Evolutionary conservation across 768 basidiomycete species (phyloP), one percentile per base, ranked within the genome.

Genomic region (Suillus paluster): DNA sequence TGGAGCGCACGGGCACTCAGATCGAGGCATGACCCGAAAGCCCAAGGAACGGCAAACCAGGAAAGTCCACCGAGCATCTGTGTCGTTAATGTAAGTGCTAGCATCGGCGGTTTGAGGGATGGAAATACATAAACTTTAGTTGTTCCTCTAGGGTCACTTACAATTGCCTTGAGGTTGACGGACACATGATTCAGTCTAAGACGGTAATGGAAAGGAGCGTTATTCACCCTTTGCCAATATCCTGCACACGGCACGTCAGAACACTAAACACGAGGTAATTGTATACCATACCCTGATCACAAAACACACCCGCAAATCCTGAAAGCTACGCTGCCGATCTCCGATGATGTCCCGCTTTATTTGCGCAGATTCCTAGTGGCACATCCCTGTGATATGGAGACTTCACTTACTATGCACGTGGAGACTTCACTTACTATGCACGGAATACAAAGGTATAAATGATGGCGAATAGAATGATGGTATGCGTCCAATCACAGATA

Each of bases 301-400:
- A 78, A 59, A 77, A 77, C 0, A 75, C 69, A 4, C 75, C 75
- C 4, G 76, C 64, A 55, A 78, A 78, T 17, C 75, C 70, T 15
- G 73, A 74, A 12, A 64, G 52, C 34, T 1, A 55, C 15, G 45
- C 85, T 87, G 14, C 94, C 94, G 52, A 96, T 93, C 70, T 90
- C 87, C 48, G 80, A 72, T 50, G 82, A 86, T 2, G 91, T 89
- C 38, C 59, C 59, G n/a, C 59, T 60, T 36, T 23, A 39, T 19
- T 57, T 15, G 21, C 21, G 21, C 34, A 34, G 5, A 55, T 25
- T 38, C 17, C 12, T 25, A 30, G 57, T 25, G 38, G 19, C 12
- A 44, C 5, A 4, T 50, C 23, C 23, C 12, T 60, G 38, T 42
- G 57, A n/a, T 30, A 34, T 15, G 38, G 21, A 6, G 14, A 25